phyloP scores from a whole-genome alignment of 2,329 filamentous ascomycete species.

The Fusarium sterilihyphosum region DNA sequence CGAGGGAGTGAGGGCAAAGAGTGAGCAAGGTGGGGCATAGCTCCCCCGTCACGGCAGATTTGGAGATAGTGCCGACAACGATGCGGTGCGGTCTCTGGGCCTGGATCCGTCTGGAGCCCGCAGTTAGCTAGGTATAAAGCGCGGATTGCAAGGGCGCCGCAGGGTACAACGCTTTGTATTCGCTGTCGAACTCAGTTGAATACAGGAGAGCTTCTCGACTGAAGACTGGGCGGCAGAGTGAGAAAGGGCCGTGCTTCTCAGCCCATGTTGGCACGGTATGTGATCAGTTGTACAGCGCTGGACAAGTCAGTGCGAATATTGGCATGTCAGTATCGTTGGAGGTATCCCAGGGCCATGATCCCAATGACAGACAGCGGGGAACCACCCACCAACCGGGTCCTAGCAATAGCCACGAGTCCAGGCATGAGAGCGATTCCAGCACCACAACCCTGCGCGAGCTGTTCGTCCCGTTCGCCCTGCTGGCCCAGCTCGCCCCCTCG shows the following conservation, averaged over 20 bases:
- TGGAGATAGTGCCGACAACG: slow-evolving; percentile 45
- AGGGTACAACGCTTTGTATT: slow-evolving; percentile 31
- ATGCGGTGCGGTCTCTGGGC: slow-evolving; percentile 36
- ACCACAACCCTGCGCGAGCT: slow-evolving; percentile 38
- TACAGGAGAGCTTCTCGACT: slow-evolving; percentile 8
- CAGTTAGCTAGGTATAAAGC: slow-evolving; percentile 35
- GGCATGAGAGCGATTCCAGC: slow-evolving; percentile 36
- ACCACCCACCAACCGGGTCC: slow-evolving; percentile 42
- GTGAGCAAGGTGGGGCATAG: slow-evolving; percentile 42
- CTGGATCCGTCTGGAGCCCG: slow-evolving; percentile 37
- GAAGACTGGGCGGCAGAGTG: slow-evolving; percentile 6
- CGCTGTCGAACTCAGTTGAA: slow-evolving; percentile 19
- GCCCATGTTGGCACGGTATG: slow-evolving; percentile 25
- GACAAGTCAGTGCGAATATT: slow-evolving; percentile 25
- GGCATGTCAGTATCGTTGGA: slow-evolving; percentile 24
- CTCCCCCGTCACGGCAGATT: slow-evolving; percentile 44
- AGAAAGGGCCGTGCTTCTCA: slow-evolving; percentile 29
- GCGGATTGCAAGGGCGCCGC: slow-evolving; percentile 28
- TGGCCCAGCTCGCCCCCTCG: slow-evolving; percentile 39
- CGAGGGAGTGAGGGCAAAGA: slow-evolving; percentile 41
- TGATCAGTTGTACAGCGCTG: not conserved
- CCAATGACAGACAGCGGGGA: slow-evolving; percentile 43
- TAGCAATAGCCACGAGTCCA: slow-evolving; percentile 39
- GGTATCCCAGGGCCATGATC: slow-evolving; percentile 28
- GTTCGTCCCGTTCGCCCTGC: slow-evolving; percentile 40